Evolutionary conservation across 306 rosid species (phyloP).

Genomic region (Cucumis hystrix): DNA sequence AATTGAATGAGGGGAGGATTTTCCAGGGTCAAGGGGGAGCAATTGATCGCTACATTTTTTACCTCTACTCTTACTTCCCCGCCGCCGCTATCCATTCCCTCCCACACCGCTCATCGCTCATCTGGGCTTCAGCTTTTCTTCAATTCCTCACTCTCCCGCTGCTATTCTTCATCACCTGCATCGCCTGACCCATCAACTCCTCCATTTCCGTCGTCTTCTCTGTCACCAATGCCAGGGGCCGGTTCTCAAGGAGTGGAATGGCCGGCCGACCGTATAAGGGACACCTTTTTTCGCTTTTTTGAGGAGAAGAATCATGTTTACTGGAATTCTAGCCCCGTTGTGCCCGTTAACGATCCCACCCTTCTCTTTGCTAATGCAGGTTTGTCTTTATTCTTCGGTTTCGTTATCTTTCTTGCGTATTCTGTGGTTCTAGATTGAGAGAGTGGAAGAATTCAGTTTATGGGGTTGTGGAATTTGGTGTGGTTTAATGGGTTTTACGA

Average conservation of each 20-base stretch:
- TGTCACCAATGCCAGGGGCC: constrained; percentile 12
- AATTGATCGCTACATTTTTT: constrained; percentile 1
- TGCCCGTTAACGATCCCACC: constrained; percentile 80
- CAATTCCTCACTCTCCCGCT: neutral
- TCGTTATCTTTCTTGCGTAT: neutral
- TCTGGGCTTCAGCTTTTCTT: neutral
- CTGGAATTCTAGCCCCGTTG: constrained; percentile 81
- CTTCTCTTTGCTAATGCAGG: constrained; percentile 92
- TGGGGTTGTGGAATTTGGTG: neutral
- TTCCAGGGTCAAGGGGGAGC: neutral
- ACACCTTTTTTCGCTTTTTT: constrained; percentile 38
- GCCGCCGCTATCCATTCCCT: constrained; percentile 15
- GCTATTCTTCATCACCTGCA: neutral
- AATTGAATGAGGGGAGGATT: constrained; percentile 16
- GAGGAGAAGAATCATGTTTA: constrained; percentile 36
- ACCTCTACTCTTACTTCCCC: neutral
- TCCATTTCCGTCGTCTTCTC: neutral
- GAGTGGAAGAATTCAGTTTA: neutral
- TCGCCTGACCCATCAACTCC: neutral
- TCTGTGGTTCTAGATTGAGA: neutral
- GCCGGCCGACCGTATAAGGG: constrained; percentile 35
- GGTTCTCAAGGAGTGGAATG: constrained; percentile 24
- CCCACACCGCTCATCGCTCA: neutral
- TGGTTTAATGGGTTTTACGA: neutral
- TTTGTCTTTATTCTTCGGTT: constrained; percentile 6